These are phyloP conservation scores for Candida pseudofarinosa DNA, from an alignment of 805 yeast genomes.

Conservation along the genomic window DNA sequence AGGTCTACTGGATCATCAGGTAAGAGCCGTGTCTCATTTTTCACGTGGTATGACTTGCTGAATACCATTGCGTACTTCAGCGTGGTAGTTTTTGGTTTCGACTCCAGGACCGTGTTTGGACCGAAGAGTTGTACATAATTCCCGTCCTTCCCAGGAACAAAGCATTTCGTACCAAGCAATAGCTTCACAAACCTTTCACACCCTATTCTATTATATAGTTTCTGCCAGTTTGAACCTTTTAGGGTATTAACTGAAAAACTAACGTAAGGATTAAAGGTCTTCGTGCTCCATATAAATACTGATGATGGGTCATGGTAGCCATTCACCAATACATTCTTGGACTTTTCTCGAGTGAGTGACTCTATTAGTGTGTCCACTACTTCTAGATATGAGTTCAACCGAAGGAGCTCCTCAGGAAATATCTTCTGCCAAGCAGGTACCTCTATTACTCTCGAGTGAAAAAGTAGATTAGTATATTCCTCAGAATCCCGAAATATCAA, in stretches of 20 bases:
- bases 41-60: slow-evolving; percentile 6
- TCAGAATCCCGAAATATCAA: not conserved
- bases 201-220: slow-evolving; percentile 39
- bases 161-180: slow-evolving; percentile 33
- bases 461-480: slow-evolving; percentile 5
- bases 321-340: slow-evolving; percentile 33
- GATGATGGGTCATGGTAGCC: slow-evolving; percentile 42
- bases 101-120: slow-evolving; percentile 8
- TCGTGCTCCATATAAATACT: slow-evolving; percentile 23
- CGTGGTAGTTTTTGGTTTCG: not conserved
- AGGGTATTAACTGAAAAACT: slow-evolving; percentile 35
- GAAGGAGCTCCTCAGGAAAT: slow-evolving; percentile 1
- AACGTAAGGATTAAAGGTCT: slow-evolving; percentile 26
- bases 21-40: not conserved
- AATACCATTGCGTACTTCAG: slow-evolving; percentile 17
- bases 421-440: not conserved
- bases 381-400: slow-evolving; percentile 20
- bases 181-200: slow-evolving; percentile 33
- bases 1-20: not conserved
- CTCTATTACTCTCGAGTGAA: not conserved
- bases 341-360: slow-evolving; percentile 22
- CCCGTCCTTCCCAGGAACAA: slow-evolving; percentile 10
- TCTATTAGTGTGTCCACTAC: slow-evolving; percentile 40
- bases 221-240: slow-evolving; percentile 43
- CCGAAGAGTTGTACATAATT: slow-evolving; percentile 24